These are phyloP conservation scores for Zasmidium angulare DNA, from an alignment of 2,329 filamentous ascomycete genomes.

Conservation along the genomic window DNA sequence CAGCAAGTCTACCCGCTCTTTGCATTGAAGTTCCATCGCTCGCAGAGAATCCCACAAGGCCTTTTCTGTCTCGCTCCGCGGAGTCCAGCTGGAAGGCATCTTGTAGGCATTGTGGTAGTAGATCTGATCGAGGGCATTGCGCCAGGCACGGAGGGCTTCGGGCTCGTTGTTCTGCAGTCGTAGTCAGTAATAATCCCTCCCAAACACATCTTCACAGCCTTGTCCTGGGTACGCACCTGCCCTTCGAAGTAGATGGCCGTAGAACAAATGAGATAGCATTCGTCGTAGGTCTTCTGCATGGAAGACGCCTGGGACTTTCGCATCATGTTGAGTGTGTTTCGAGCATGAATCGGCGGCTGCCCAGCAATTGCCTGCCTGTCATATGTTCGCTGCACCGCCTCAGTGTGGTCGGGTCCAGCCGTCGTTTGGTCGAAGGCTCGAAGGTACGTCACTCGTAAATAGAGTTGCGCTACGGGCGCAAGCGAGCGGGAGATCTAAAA, in stretches of 20 bases:
- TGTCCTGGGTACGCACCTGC: constrained; percentile 59
- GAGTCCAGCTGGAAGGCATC: constrained; percentile 65
- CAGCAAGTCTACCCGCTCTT: constrained; percentile 85
- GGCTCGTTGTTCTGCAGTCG: constrained; percentile 82
- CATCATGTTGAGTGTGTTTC: constrained; percentile 24
- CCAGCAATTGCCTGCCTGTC: not conserved
- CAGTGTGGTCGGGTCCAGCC: too few species aligned
- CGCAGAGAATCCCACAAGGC: constrained; percentile 77
- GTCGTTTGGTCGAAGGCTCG: not conserved
- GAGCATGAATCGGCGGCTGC: not conserved
- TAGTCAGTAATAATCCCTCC: not conserved
- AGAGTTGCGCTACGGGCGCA: not conserved
- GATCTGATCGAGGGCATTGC: constrained; percentile 81
- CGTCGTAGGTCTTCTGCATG: constrained; percentile 96
- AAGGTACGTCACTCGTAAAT: not conserved
- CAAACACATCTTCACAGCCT: constrained; percentile 9
- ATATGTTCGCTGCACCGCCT: not conserved
- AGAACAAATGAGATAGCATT: constrained; percentile 90
- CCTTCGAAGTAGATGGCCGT: constrained; percentile 95
- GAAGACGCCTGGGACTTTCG: constrained; percentile 63
- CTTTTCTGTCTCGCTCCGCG: constrained; percentile 79
- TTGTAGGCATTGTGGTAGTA: constrained; percentile 80
- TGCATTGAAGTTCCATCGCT: constrained; percentile 85
- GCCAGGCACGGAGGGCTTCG: constrained; percentile 90
- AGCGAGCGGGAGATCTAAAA: not conserved